Percentiles rank a stretch among this genome's conserved stretches.
Conservation (phyloP, 1,284 basidiomycete genomes). For the Wolfiporia cocos region DNA sequence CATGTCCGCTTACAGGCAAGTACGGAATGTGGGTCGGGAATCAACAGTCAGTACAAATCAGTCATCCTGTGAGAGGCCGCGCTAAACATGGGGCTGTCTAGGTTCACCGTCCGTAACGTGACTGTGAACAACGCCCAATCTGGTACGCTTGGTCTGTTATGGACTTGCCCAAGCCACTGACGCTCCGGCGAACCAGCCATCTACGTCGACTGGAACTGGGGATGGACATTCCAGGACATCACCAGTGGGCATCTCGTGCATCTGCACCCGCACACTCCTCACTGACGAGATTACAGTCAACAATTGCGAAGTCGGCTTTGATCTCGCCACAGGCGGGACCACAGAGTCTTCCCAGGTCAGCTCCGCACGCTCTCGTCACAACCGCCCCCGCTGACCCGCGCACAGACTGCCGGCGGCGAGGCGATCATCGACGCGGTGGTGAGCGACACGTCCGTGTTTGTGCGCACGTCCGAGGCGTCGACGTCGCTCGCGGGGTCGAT, state of each 20-base stretch:
- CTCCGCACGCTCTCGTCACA: background rate
- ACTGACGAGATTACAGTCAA: conserved; percentile 38
- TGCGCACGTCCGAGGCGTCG: conserved; percentile 27
- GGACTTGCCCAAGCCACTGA: background rate
- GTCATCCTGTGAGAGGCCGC: conserved; percentile 25
- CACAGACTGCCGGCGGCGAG: conserved; percentile 37
- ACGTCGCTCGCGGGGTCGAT: conserved; percentile 42
- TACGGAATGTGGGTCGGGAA: conserved; percentile 46
- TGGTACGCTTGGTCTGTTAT: conserved; percentile 20
- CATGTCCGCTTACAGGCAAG: conserved; percentile 16
- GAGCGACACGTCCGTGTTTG: conserved; percentile 37
- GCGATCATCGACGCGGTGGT: conserved; percentile 59
- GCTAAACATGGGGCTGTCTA: conserved; percentile 9
- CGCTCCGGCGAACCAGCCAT: conserved; percentile 13
- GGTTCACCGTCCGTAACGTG: conserved; percentile 49
- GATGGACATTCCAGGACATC: conserved; percentile 40
- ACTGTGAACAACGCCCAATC: conserved; percentile 50
- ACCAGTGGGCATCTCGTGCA: conserved; percentile 24
- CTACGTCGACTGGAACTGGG: conserved; percentile 53
- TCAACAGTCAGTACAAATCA: conserved; percentile 46
- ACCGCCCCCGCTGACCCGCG: too few species aligned
- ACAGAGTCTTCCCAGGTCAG: conserved; percentile 19
- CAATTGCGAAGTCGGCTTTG: conserved; percentile 42
- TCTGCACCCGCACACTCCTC: too few species aligned
- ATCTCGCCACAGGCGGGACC: conserved; percentile 40